phyloP scores from a whole-genome alignment of 108 stramenopile genomes.

The Skeletonema costatum region DNA sequence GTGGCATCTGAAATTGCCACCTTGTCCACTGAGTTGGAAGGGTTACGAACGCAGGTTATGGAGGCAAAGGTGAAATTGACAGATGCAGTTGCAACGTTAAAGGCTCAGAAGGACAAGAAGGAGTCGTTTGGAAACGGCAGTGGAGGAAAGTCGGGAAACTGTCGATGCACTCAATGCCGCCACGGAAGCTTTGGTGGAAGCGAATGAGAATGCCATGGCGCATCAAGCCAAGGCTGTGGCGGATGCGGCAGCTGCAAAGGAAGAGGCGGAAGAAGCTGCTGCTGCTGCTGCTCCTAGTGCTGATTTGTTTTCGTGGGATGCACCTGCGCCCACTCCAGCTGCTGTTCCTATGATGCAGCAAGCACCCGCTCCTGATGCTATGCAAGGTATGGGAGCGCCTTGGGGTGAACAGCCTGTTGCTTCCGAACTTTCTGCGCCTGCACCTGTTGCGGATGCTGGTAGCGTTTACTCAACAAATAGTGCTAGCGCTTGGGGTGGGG shows the following conservation, averaged over 20 bases:
- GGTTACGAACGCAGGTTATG: slow-evolving; percentile 66
- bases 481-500: background rate
- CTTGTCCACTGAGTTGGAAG: slow-evolving; percentile 58
- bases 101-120: slow-evolving; percentile 73
- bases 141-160: slow-evolving; percentile 34
- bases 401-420: background rate
- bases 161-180: slow-evolving; percentile 27
- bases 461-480: background rate
- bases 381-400: slow-evolving; percentile 8
- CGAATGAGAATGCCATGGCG: slow-evolving; percentile 52
- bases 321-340: slow-evolving; percentile 21
- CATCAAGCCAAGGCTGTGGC: slow-evolving; percentile 45
- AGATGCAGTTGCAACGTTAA: slow-evolving; percentile 74
- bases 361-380: background rate
- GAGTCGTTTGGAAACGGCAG: slow-evolving; percentile 29
- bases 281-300: slow-evolving; percentile 24
- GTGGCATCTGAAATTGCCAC: slow-evolving; percentile 65
- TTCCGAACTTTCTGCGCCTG: background rate
- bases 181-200: slow-evolving; percentile 70
- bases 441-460: background rate
- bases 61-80: slow-evolving; percentile 63
- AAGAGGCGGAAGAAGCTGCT: slow-evolving; percentile 21
- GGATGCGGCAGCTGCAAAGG: slow-evolving; percentile 23
- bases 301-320: slow-evolving; percentile 48
- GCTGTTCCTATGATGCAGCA: background rate